Evolutionary conservation across 441 rosid genomes (phyloP), one percentile per base, ranked within the genome.

Genomic region (Bruguiera hainesii): DNA sequence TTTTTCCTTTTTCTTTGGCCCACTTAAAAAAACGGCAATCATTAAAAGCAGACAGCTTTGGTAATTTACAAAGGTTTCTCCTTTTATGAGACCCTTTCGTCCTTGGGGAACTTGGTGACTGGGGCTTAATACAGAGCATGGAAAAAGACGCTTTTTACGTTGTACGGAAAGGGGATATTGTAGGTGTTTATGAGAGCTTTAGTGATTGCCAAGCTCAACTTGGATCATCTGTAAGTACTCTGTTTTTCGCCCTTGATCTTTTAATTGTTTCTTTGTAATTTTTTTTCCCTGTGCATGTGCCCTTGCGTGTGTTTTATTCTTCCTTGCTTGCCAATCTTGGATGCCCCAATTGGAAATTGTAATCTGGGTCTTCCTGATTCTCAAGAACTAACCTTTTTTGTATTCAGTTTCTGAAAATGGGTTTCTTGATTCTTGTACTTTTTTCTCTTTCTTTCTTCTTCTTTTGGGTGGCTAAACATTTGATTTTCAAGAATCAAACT

Each of bases 81-180:
- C 58, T 55, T 23, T 55, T 55, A 0, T 9, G 28, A 11, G 5
- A 20, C 7, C 6, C 28, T 55, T 10, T 26, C 23, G 58, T 15
- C 29, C 0, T 20, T n/a, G 26, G 25, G 25, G 13, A 9, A 5
- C 58, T 55, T 10, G 30, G 58, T 11, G 4, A 55, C 5, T 23
- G 21, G 58, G 58, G 58, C 25, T 23, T 6, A 2, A 5, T 23
- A 8, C 28, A 23, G 5, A 62, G 20, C 15, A 80, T 76, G 78
- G 89, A 81, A 31, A 77, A 79, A 52, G 92, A 89, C 59, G 87
- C 87, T 21, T 91, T 88, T 74, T 94, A 83, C 42, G 86, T 94
- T 56, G 96, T 94, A 71, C 68, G 97, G 75, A 91, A 94, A 76
- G 98, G 97, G 66, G 93, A 88, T 63, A 30, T 85, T 61, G 82